phyloP scores from a whole-genome alignment of 225 moss, liverwort and hornwort genomes.

The Bryum argenteum region DNA sequence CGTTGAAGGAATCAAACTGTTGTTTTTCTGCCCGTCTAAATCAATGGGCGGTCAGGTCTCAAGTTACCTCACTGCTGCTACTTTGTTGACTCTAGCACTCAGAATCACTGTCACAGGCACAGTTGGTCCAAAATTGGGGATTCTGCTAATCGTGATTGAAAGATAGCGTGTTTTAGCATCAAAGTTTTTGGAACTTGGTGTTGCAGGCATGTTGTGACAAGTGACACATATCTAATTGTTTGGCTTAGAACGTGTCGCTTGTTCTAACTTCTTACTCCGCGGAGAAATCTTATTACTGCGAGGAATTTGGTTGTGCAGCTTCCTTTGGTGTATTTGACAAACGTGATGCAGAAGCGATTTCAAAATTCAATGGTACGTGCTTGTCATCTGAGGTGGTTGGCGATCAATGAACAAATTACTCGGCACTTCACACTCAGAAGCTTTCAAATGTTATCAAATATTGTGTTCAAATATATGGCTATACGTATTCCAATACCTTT shows the following conservation, averaged over 20 bases:
- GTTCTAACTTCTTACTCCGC: background rate
- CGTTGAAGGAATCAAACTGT: too few species aligned
- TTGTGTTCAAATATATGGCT: background rate
- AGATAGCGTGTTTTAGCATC: too few species aligned
- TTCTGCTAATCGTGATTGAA: too few species aligned
- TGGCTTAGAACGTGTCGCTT: background rate
- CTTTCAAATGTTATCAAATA: background rate
- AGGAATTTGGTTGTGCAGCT: constrained; percentile 57
- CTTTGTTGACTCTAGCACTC: too few species aligned
- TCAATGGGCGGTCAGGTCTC: too few species aligned
- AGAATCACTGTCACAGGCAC: too few species aligned
- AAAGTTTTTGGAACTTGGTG: too few species aligned
- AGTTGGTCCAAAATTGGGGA: too few species aligned
- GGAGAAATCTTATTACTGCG: background rate
- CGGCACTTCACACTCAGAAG: background rate
- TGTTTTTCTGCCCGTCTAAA: too few species aligned
- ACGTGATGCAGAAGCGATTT: constrained; percentile 64
- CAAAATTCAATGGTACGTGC: constrained; percentile 75
- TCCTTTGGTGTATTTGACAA: constrained; percentile 82
- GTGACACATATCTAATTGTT: too few species aligned
- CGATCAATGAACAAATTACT: background rate
- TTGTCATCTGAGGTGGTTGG: background rate
- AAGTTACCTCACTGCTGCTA: too few species aligned
- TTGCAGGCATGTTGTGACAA: too few species aligned
- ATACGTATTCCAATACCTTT: background rate